Evolutionary conservation across 305 asterid genomes (phyloP).

Genomic region (Fraxinus ornus): DNA sequence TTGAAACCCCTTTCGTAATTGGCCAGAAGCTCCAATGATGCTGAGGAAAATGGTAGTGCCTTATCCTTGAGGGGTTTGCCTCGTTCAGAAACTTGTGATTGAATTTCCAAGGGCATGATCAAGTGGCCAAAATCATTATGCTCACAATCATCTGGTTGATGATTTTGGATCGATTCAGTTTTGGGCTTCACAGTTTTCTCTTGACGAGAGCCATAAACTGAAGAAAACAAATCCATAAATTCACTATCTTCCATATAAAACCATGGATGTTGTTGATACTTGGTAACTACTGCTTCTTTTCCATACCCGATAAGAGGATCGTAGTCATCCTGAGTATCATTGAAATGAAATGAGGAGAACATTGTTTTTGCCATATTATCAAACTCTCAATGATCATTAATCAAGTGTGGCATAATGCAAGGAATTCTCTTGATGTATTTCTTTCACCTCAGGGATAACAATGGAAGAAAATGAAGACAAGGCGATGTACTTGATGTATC

Average conservation of each 20-base stretch:
- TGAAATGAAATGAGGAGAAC: constrained; percentile 24
- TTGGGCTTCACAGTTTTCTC: not conserved
- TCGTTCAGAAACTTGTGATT: constrained; percentile 12
- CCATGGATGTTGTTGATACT: constrained; percentile 13
- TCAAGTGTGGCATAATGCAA: not conserved
- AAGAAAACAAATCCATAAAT: constrained; percentile 27
- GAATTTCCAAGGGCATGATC: not conserved
- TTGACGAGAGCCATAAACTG: constrained; percentile 17
- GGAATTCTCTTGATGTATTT: not conserved
- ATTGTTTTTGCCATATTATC: constrained; percentile 16
- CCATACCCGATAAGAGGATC: not conserved
- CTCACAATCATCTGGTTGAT: not conserved
- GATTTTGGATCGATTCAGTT: not conserved
- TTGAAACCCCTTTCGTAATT: constrained; percentile 32
- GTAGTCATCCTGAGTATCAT: not conserved
- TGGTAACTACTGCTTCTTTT: constrained; percentile 15
- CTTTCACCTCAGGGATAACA: not conserved
- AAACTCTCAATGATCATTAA: not conserved
- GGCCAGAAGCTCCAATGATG: constrained; percentile 38
- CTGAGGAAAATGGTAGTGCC: constrained; percentile 24
- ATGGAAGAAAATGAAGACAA: not conserved
- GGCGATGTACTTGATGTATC: not conserved
- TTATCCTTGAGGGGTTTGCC: constrained; percentile 18
- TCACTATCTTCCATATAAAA: constrained; percentile 15
- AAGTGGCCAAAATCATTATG: not conserved